Evolutionary conservation across 768 basidiomycete genomes (phyloP).

Genomic region (Crepidotus variabilis): DNA sequence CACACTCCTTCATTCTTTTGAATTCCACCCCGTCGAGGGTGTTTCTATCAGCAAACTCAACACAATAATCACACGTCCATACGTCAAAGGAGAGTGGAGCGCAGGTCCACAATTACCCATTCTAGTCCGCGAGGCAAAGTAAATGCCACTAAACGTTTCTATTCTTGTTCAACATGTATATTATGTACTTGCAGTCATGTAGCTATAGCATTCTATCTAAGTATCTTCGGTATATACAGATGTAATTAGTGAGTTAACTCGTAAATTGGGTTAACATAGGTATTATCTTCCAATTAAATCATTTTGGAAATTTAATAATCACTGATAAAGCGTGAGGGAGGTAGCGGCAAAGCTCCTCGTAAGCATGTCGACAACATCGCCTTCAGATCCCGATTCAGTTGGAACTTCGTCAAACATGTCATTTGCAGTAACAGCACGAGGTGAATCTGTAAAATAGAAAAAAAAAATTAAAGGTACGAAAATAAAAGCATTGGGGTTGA

Average conservation of each 20-base stretch:
- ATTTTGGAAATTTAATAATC: neutral
- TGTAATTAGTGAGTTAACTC: neutral
- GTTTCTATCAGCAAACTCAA: constrained; percentile 43
- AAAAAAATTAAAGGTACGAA: no score
- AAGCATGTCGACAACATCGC: constrained; percentile 19
- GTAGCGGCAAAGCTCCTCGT: neutral
- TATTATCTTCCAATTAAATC: no score
- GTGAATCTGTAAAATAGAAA: constrained; percentile 27
- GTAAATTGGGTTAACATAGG: no score
- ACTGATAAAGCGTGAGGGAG: neutral
- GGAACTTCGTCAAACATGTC: neutral
- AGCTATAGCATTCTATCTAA: neutral
- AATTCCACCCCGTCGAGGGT: constrained; percentile 38
- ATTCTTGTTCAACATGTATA: neutral
- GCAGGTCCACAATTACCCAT: constrained; percentile 39
- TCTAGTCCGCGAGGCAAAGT: constrained; percentile 19
- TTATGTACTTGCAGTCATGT: neutral
- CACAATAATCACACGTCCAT: constrained; percentile 46
- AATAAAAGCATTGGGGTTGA: constrained; percentile 1
- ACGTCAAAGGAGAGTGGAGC: constrained; percentile 35
- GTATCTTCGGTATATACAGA: neutral
- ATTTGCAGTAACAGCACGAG: constrained; percentile 11
- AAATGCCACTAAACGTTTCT: neutral
- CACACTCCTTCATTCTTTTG: constrained; percentile 39
- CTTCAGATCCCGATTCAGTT: constrained; percentile 27